Evolutionary conservation across 257 asterid species (phyloP), one percentile per base, ranked within the genome.

Genomic region (Penstemon barbatus): DNA sequence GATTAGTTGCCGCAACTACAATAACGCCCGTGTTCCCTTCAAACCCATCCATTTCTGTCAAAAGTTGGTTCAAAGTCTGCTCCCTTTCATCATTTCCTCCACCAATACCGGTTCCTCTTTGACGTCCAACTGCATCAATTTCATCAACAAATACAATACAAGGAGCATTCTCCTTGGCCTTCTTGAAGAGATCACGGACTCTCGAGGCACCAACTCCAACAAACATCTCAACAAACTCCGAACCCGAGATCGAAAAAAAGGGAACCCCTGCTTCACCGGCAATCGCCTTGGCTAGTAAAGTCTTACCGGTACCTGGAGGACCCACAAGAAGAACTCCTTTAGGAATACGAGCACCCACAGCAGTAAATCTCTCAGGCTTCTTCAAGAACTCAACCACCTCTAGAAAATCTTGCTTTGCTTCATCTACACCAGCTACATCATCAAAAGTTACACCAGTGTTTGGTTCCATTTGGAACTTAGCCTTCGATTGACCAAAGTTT

Each of bases 181-280:
- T 94, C 87, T 89, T 94, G 88, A 94, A 94, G 76, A 94, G 97
- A 78, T 94, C 97, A 69, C 97, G 95, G 4, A 94, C 99, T 38
- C 97, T 74, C 13, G 99, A 91, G 33, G 99, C 99, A 70, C 99
- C 99, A 44, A 94, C 97, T 56, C 99, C 99, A 54, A 94, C 99
- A 83, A 94, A 94, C 97, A 94, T 94, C 92, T 94, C 99, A 67
- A 94, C 96, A 75, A 94, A 94, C 82, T 94, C 99, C 0, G 99
- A 94, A 74, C 99, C 99, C 3, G 97, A 94, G 51, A 94, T 91
- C 3, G 97, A 94, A 86, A 91, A 91, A 73, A 94, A 94, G 3
- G 97, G 99, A 65, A 94, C 99, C 7, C 97, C 97, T 2, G 99
- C 99, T 86, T 94, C 99, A 51, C 97, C 99, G 40, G 97, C 99